Evolutionary conservation across 2,329 filamentous ascomycete genomes (phyloP), one percentile per base, ranked within the genome.

Genomic region (Zasmidium angulare): DNA sequence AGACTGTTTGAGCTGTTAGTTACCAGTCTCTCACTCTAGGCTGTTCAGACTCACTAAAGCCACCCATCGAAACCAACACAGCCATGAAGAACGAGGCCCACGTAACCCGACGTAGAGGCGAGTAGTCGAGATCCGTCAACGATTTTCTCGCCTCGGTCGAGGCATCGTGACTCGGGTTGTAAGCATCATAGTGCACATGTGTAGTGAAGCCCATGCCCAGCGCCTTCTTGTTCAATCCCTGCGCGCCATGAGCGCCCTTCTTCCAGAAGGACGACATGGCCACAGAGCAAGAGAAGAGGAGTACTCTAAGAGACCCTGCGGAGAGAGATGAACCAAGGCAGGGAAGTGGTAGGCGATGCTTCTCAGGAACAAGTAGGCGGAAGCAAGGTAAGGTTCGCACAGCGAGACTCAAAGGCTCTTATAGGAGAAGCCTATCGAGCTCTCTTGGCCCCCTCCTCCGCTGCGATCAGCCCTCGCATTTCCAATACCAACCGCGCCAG

Each of bases 31-130:
- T 49, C 10, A 14, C 11, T 50, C 65, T 49, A 66, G 69, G 22
- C n/a, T n/a, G 69, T 69, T 46, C 71, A 71, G 23, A 62, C 60
- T 60, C 26, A 61, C 73, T 73, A 21, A 75, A 64, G 47, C 73
- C 73, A 53, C 75, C 75, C 21, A 74, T 66, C 6, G 66, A 70
- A 2, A 75, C 71, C 24, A 75, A 65, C 26, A 74, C 40, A 17
- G 66, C 69, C 72, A 75, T 75, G 12, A 64, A 66, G 36, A 74
- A 65, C 46, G 71, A 58, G 12, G 62, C 62, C 47, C 59, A 46
- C 20, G 62, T 64, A 12, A 64, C 51, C 3, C 62, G 50, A 46
- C 50, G 47, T 57, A 64, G 55, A 14, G 62, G 62, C 24, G 53
- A 58, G 48, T 64, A 64, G 52, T 62, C 59, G 46, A 64, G 40